These are phyloP conservation scores for Pulveroboletus sp. DNA, from an alignment of 768 basidiomycete species.

Conservation along the genomic window DNA sequence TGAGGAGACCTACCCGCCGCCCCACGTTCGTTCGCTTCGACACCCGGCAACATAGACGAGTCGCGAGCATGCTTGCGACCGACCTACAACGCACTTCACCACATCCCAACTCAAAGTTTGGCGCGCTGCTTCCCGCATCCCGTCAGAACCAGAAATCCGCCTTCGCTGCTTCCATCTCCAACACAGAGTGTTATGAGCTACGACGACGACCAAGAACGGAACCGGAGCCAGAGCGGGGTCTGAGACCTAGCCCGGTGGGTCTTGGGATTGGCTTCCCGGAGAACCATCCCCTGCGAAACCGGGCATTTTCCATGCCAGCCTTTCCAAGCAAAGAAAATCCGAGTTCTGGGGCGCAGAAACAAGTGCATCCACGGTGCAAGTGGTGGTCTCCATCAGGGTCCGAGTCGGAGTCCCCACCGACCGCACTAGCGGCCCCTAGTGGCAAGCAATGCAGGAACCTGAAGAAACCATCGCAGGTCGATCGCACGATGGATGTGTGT, in stretches of 20 bases:
- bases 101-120: background rate
- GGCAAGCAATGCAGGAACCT: background rate
- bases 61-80: slow-evolving; percentile 24
- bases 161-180: too few species aligned
- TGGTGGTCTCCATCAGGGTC: slow-evolving; percentile 2
- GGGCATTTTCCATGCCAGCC: slow-evolving; percentile 20
- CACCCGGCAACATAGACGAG: slow-evolving; percentile 24
- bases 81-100: background rate
- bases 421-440: background rate
- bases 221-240: background rate
- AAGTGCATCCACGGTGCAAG: background rate
- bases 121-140: background rate
- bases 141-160: too few species aligned
- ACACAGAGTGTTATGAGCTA: slow-evolving; percentile 14
- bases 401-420: too few species aligned
- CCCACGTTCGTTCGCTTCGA: slow-evolving; percentile 22
- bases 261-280: slow-evolving; percentile 28
- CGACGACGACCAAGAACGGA: slow-evolving; percentile 6
- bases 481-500: background rate
- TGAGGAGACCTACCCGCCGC: background rate
- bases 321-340: background rate
- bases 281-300: slow-evolving; percentile 17
- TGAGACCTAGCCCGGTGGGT: too few species aligned
- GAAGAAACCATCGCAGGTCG: background rate
- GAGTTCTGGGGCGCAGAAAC: background rate